These are phyloP conservation scores for Chenopodium suecicum DNA, from an alignment of 148 eudicot species.

Conservation along the genomic window DNA sequence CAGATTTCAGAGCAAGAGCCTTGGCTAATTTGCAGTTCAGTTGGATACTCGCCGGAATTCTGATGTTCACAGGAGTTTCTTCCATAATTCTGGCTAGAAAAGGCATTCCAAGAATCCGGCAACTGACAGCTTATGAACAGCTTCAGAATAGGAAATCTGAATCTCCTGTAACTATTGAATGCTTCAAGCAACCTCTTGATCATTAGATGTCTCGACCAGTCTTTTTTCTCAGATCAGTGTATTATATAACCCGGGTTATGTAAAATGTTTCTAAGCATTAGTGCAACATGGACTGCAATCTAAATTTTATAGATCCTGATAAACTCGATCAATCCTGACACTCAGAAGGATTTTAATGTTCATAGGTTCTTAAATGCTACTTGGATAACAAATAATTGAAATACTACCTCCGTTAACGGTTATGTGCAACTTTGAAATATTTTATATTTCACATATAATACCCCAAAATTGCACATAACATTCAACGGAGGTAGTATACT, in stretches of 20 bases:
- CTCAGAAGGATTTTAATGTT: background rate
- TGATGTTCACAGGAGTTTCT: conserved; percentile 40
- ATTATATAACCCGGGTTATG: background rate
- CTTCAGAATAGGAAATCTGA: conserved; percentile 32
- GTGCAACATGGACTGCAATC: background rate
- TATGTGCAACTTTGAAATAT: too few relatives aligned
- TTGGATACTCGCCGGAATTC: conserved; percentile 74
- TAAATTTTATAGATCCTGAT: background rate
- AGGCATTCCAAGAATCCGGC: conserved; percentile 25
- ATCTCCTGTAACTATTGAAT: conserved; percentile 12
- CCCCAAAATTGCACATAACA: too few relatives aligned
- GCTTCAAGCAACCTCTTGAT: conserved; percentile 32
- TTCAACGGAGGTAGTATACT: too few relatives aligned
- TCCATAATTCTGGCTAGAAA: conserved; percentile 40
- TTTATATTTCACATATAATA: too few relatives aligned
- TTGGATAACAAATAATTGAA: background rate
- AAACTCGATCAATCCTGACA: background rate
- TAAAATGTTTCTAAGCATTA: background rate
- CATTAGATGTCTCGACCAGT: conserved; percentile 5
- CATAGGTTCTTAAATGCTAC: background rate
- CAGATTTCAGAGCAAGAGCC: conserved; percentile 65
- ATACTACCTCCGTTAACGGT: too few relatives aligned
- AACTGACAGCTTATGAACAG: conserved; percentile 32
- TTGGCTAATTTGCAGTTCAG: conserved; percentile 86
- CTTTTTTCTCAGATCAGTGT: background rate